Conservation (phyloP, 2,329 filamentous ascomycete species). For the Metarhizium robertsii region DNA sequence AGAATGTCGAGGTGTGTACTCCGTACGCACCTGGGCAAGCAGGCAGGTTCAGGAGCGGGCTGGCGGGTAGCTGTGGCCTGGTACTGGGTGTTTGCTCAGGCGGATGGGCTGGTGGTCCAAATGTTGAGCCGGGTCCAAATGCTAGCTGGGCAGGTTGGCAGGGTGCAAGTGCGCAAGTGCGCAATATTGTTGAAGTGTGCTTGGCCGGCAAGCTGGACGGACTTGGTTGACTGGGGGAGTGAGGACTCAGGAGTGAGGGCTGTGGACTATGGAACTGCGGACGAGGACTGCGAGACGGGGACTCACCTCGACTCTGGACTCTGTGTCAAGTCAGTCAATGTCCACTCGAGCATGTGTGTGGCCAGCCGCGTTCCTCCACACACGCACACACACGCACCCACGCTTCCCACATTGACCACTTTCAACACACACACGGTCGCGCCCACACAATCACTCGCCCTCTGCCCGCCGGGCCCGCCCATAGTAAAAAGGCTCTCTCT, state of each 20-base stretch:
- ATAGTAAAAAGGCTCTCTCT: slow-evolving; percentile 54
- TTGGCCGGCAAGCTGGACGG: neutral
- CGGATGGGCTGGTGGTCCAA: neutral
- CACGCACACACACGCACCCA: slow-evolving; percentile 18
- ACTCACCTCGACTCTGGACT: too few species aligned
- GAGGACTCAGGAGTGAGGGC: too few species aligned
- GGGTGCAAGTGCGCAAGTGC: neutral
- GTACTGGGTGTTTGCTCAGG: neutral
- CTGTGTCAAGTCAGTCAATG: neutral
- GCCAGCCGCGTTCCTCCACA: slow-evolving; percentile 21
- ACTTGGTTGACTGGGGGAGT: neutral
- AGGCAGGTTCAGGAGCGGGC: neutral
- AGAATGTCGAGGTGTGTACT: neutral
- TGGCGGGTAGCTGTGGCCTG: slow-evolving; percentile 1
- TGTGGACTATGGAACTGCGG: too few species aligned
- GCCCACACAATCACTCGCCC: slow-evolving; percentile 45
- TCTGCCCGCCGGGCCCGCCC: slow-evolving; percentile 29
- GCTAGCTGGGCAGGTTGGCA: neutral
- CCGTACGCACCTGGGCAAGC: neutral
- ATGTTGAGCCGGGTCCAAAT: neutral
- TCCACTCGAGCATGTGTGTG: neutral
- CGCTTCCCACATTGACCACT: neutral
- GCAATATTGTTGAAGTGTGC: too few species aligned
- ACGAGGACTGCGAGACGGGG: too few species aligned
- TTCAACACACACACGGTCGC: slow-evolving; percentile 2